Evolutionary conservation across 768 basidiomycete genomes (phyloP).

Genomic region (Amanita subjunquillea): DNA sequence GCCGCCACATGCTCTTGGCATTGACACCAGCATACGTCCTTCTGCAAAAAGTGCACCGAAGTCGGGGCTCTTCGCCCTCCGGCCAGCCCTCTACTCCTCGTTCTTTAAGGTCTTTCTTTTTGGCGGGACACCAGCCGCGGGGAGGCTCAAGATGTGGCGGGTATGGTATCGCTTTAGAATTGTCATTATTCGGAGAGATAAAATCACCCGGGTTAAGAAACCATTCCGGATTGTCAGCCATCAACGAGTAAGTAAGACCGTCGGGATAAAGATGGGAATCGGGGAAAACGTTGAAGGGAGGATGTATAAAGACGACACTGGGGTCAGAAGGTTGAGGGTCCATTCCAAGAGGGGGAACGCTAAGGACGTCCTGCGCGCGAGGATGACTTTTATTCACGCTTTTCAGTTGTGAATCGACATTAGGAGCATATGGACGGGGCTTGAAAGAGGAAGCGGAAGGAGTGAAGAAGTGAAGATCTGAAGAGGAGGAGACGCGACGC

Average conservation of each 20-base stretch:
- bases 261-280: conserved; percentile 48
- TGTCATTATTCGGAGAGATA: conserved; percentile 31
- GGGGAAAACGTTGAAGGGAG: conserved; percentile 64
- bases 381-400: conserved; percentile 18
- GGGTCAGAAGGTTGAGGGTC: conserved; percentile 65
- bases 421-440: conserved; percentile 52
- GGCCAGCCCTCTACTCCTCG: conserved; percentile 64
- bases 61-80: conserved; percentile 69
- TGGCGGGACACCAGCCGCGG: conserved; percentile 80
- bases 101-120: conserved; percentile 69
- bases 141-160: conserved; percentile 75
- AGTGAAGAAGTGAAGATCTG: conserved; percentile 51
- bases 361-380: conserved; percentile 29
- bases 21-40: conserved; percentile 80
- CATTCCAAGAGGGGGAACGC: conserved; percentile 41
- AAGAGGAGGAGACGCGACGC: conserved; percentile 35
- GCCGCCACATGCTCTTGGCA: conserved; percentile 86
- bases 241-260: conserved; percentile 58
- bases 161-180: conserved; percentile 52
- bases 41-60: conserved; percentile 79
- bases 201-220: conserved; percentile 68
- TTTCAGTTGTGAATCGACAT: conserved; percentile 14
- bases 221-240: conserved; percentile 76
- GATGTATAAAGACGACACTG: conserved; percentile 58
- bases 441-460: conserved; percentile 55